Evolutionary conservation across 768 basidiomycete genomes (phyloP), one percentile per base, ranked within the genome.

Genomic region (Serendipita sp.): DNA sequence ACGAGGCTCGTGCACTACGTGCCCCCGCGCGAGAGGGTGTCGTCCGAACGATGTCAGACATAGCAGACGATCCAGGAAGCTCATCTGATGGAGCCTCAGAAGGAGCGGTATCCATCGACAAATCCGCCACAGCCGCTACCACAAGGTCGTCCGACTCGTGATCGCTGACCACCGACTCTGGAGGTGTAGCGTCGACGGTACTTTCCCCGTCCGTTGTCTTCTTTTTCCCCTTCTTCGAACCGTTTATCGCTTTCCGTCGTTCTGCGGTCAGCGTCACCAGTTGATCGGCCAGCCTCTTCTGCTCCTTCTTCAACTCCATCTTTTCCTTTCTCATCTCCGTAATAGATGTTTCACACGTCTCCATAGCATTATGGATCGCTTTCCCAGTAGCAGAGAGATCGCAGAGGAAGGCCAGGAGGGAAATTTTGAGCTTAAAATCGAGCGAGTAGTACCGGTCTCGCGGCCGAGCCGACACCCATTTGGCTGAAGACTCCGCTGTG

Each of bases 311-410:
- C 65, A 93, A 83, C 65, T 98, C 96, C 33, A 94, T 92, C 72
- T 94, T 89, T 72, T 95, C 90, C 74, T 98, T 99, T 66, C 96
- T 76, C 34, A 96, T 76, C 28, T 93, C 90, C 7, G 96, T 98
- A 65, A 99, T 72, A 66, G 88, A 85, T 67, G 88, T 82, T 69
- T 94, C 92, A 68, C 89, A 90, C 48, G 82, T 80, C 68, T 99
- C 96, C 82, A 98, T 88, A 68, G 90, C 88, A 3, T 79, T 73
- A 69, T 93, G 88, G 22, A 97, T 84, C 9, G 83, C 79, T 73
- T 92, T 95, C 73, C 90, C 92, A 24, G 93, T 91, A 26, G 93
- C 82, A 0, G 86, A 92, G 60, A 94, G 74, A 69, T 94, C 90
- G 73, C 85, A 87, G 75, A 99, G 81, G 75, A 95, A 97, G 1